Percentiles rank a stretch among this genome's conserved stretches.
phyloP scores from a whole-genome alignment of 768 basidiomycete species.

The Trametes gibbosa region DNA sequence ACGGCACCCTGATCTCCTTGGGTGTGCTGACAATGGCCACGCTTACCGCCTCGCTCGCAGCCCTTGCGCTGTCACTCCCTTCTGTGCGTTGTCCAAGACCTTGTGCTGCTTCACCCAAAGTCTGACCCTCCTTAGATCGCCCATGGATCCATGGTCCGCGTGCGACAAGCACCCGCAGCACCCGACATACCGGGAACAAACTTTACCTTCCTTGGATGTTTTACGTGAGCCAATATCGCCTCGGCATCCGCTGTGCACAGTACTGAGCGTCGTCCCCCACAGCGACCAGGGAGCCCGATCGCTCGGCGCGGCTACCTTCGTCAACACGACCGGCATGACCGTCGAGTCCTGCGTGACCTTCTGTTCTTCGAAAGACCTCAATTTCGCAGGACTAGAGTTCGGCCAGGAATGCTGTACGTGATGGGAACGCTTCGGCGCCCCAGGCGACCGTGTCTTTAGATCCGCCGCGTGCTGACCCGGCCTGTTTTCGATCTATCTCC shows the following conservation, averaged over 20 bases:
- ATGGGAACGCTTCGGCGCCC: background rate
- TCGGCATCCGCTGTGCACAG: background rate
- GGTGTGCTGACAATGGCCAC: slow-evolving; percentile 17
- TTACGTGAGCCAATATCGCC: slow-evolving; percentile 12
- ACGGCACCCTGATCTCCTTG: slow-evolving; percentile 8
- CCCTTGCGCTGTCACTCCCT: slow-evolving; percentile 16
- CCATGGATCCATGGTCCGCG: slow-evolving; percentile 14
- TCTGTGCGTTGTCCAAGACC: background rate
- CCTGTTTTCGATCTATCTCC: background rate
- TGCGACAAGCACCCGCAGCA: slow-evolving; percentile 10
- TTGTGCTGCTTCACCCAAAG: no score
- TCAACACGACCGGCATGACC: slow-evolving; percentile 56
- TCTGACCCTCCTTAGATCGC: background rate
- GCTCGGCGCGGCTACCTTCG: slow-evolving; percentile 46
- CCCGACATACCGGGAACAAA: slow-evolving; percentile 15
- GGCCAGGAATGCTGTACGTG: slow-evolving; percentile 60
- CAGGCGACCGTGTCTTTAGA: background rate
- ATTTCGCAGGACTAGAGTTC: slow-evolving; percentile 73
- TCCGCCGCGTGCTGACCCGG: background rate
- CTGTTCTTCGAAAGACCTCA: slow-evolving; percentile 44
- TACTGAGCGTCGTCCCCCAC: background rate
- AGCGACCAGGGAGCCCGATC: slow-evolving; percentile 65
- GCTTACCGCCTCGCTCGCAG: slow-evolving; percentile 12
- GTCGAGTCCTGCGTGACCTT: slow-evolving; percentile 48
- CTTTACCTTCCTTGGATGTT: slow-evolving; percentile 21